Conservation (phyloP, 768 basidiomycete genomes). For the Mycena filopes region DNA sequence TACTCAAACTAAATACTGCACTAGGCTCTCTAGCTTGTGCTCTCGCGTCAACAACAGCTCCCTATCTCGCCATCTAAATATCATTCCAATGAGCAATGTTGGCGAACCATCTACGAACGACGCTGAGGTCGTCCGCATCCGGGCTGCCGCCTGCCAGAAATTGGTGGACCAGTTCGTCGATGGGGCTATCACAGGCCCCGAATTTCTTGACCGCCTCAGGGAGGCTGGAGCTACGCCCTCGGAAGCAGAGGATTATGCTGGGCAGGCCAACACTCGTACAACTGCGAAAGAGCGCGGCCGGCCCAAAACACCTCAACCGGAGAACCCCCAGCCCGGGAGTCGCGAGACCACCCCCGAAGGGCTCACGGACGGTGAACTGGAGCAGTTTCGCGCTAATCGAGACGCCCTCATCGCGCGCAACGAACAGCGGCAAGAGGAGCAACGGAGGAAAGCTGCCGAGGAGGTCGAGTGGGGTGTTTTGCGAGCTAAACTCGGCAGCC, state of each 20-base stretch:
- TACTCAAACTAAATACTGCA: too few relatives aligned
- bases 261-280: too few relatives aligned
- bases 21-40: neutral
- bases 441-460: neutral
- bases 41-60: conserved; percentile 1
- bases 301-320: too few relatives aligned
- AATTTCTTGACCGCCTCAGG: neutral
- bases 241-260: neutral
- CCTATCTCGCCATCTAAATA: conserved; percentile 12
- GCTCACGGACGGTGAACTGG: neutral
- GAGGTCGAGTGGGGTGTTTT: conserved; percentile 4
- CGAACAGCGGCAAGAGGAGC: neutral
- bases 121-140: conserved; percentile 4
- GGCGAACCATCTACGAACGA: neutral
- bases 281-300: too few relatives aligned
- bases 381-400: neutral
- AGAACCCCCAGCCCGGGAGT: neutral
- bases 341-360: conserved; percentile 7
- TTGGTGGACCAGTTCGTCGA: neutral
- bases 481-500: neutral
- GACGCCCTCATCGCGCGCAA: neutral
- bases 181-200: neutral
- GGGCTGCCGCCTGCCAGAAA: conserved; percentile 4
- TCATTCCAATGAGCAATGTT: conserved; percentile 3
- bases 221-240: neutral